Evolutionary conservation across 164 flowering plant genomes (phyloP).

Genomic region (Dillenia suffruticosa): DNA sequence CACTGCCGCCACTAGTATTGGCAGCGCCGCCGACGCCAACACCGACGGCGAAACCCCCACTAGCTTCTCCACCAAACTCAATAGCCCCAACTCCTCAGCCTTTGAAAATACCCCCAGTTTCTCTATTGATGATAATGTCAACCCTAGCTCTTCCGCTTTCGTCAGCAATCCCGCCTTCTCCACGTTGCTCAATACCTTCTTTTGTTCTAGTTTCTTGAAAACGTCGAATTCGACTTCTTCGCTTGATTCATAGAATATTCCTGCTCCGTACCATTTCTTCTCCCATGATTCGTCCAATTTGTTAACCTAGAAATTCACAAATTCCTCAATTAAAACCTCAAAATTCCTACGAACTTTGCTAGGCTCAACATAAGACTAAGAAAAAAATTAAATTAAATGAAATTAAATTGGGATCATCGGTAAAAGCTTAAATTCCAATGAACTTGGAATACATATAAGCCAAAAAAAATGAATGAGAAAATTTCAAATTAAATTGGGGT

Average conservation of each 20-base stretch:
- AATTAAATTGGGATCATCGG: neutral
- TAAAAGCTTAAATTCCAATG: neutral
- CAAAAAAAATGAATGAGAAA: neutral
- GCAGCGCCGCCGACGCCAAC: conserved; percentile 71
- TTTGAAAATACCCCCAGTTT: conserved; percentile 77
- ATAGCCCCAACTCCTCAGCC: conserved; percentile 80
- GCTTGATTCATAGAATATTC: conserved; percentile 70
- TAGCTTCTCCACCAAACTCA: conserved; percentile 65
- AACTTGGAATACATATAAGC: neutral
- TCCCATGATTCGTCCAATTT: conserved; percentile 65
- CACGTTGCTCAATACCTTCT: conserved; percentile 74
- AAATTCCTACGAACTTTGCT: too few relatives aligned
- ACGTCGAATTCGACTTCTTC: conserved; percentile 79
- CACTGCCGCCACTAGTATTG: conserved; percentile 52
- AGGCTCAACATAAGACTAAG: too few relatives aligned
- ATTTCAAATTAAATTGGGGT: neutral
- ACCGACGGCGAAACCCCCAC: conserved; percentile 59
- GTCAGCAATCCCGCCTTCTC: conserved; percentile 81
- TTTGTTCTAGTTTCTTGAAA: conserved; percentile 74
- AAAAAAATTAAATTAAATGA: neutral
- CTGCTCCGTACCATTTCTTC: conserved; percentile 92
- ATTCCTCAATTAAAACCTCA: neutral
- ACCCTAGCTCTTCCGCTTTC: conserved; percentile 77
- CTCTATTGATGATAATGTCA: conserved; percentile 84
- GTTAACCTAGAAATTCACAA: conserved; percentile 51